Conservation (phyloP, 2,329 filamentous ascomycete genomes). For the Graphium sp. region DNA sequence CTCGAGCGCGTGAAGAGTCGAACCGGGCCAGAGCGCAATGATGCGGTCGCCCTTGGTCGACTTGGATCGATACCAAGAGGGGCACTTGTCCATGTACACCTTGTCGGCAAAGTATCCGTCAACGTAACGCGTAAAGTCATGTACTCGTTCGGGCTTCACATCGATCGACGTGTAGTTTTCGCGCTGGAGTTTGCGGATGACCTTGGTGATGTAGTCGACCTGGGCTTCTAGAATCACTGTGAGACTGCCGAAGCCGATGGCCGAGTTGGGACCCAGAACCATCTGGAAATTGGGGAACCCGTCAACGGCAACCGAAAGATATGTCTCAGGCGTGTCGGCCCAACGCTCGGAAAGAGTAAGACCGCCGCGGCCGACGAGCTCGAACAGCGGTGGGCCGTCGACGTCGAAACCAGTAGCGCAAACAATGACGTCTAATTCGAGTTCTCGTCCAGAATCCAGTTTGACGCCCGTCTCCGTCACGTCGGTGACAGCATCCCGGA, state of each 20-base stretch:
- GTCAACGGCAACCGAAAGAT: slow-evolving; percentile 26
- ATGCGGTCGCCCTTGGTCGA: slow-evolving; percentile 19
- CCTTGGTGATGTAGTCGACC: slow-evolving; percentile 12
- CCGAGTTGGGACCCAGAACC: slow-evolving; percentile 29
- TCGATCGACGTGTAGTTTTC: slow-evolving; percentile 18
- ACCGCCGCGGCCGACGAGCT: slow-evolving; percentile 19
- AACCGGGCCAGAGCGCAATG: slow-evolving; percentile 26
- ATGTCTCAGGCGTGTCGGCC: slow-evolving; percentile 19
- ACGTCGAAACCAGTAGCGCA: slow-evolving; percentile 19
- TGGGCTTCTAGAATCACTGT: slow-evolving; percentile 28
- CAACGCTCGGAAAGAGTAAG: slow-evolving; percentile 20
- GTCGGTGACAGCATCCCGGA: slow-evolving; percentile 14
- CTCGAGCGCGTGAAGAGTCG: slow-evolving; percentile 24
- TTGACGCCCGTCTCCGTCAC: slow-evolving; percentile 5
- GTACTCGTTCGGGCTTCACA: slow-evolving; percentile 22
- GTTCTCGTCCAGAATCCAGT: slow-evolving; percentile 7
- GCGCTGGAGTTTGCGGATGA: slow-evolving; percentile 9
- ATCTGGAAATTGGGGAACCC: slow-evolving; percentile 31
- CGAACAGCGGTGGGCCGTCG: slow-evolving; percentile 14
- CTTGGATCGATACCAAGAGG: slow-evolving; percentile 34
- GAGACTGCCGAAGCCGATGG: slow-evolving; percentile 27
- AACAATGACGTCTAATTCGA: slow-evolving; percentile 2
- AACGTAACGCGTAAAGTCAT: slow-evolving; percentile 27
- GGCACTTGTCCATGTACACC: slow-evolving; percentile 29
- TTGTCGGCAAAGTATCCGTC: slow-evolving; percentile 28